These are phyloP conservation scores for Termitomyces sp. DNA, from an alignment of 768 basidiomycete genomes.

Conservation along the genomic window DNA sequence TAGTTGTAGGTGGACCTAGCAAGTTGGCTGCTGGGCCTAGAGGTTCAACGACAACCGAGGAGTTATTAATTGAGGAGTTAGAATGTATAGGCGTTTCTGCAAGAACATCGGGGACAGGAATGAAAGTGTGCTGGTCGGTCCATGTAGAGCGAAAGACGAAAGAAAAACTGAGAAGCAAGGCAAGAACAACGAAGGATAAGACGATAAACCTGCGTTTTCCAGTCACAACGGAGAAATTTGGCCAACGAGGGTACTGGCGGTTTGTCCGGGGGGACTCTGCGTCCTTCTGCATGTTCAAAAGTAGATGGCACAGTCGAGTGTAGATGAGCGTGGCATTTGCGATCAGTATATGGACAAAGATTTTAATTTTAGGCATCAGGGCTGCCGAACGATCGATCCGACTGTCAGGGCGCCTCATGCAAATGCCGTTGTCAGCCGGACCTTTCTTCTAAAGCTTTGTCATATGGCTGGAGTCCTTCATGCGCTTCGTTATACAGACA, in stretches of 20 bases:
- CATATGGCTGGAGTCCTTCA: too few species aligned
- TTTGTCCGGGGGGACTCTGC: slow-evolving; percentile 4
- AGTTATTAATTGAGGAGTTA: neutral
- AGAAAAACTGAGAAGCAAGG: slow-evolving; percentile 22
- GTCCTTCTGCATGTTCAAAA: slow-evolving; percentile 11
- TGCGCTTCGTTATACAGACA: too few species aligned
- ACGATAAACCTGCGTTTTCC: slow-evolving; percentile 18
- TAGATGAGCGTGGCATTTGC: neutral
- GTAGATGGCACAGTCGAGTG: neutral
- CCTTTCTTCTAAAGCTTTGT: too few species aligned
- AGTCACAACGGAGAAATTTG: slow-evolving; percentile 3
- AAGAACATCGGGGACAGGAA: neutral
- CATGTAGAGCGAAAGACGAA: slow-evolving; percentile 17
- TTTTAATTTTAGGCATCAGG: slow-evolving; percentile 23
- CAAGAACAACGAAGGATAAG: slow-evolving; percentile 21
- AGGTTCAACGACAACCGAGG: slow-evolving; percentile 10
- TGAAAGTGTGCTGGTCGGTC: slow-evolving; percentile 9
- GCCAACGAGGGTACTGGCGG: slow-evolving; percentile 6
- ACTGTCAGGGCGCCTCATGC: too few species aligned
- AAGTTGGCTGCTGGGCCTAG: slow-evolving; percentile 14
- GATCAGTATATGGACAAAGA: neutral
- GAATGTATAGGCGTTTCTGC: neutral
- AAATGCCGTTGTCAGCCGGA: too few species aligned
- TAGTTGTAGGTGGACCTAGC: slow-evolving; percentile 47
- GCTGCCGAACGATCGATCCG: too few species aligned